Conservation (phyloP, 2,329 filamentous ascomycete species). For the Exophiala bonariae region DNA sequence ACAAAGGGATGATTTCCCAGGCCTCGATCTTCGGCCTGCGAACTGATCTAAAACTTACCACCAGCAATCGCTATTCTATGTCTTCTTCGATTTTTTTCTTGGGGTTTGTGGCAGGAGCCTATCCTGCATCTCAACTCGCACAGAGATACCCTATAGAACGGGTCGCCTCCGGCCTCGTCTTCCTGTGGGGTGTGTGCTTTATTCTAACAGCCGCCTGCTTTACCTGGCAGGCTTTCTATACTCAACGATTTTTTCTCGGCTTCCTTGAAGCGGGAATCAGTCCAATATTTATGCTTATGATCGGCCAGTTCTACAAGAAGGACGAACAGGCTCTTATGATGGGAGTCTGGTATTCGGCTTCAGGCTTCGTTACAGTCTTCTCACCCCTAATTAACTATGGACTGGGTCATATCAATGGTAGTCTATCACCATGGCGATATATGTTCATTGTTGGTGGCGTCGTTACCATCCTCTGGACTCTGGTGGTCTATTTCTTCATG, state of each 20-base stretch:
- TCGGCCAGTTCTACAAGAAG: conserved; percentile 65
- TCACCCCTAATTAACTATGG: conserved; percentile 63
- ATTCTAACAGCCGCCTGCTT: conserved; percentile 69
- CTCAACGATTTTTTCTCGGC: conserved; percentile 63
- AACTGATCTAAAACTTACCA: conserved; percentile 40
- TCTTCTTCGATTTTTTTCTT: conserved; percentile 59
- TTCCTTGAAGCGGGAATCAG: conserved; percentile 65
- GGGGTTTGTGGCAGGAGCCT: conserved; percentile 71
- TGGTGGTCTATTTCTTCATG: conserved; percentile 64
- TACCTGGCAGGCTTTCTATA: conserved; percentile 62
- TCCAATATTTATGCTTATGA: conserved; percentile 65
- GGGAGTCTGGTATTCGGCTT: conserved; percentile 64
- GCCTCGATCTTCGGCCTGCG: conserved; percentile 42
- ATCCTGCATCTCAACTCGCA: conserved; percentile 69
- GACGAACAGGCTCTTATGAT: conserved; percentile 64
- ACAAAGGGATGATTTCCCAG: conserved; percentile 2
- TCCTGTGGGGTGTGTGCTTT: conserved; percentile 67
- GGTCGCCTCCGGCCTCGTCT: conserved; percentile 62
- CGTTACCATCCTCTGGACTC: conserved; percentile 56
- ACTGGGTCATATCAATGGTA: conserved; percentile 61
- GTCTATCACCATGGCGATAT: conserved; percentile 65
- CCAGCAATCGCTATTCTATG: conserved; percentile 42
- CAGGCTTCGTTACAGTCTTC: conserved; percentile 45
- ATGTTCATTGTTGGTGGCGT: conserved; percentile 66
- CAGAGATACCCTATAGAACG: conserved; percentile 66